phyloP scores from a whole-genome alignment of 108 stramenopile species.

The Conticribra guillardii region DNA sequence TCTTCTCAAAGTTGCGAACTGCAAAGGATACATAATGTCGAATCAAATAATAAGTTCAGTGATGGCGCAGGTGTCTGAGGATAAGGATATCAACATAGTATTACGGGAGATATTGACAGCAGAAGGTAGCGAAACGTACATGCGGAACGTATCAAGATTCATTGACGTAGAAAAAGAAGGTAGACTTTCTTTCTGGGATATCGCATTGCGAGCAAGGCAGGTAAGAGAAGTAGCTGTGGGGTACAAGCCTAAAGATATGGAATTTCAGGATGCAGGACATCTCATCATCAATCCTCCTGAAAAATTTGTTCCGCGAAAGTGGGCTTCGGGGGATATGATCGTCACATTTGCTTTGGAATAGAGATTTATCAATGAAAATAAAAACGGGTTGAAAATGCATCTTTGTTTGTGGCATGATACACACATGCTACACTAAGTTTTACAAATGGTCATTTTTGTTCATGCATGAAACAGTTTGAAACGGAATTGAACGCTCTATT shows the following conservation, averaged over 20 bases:
- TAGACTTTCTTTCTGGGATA: constrained; percentile 44
- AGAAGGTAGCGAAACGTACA: constrained; percentile 48
- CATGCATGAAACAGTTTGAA: too few species aligned
- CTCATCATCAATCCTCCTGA: constrained; percentile 49
- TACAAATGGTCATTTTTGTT: too few species aligned
- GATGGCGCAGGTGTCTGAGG: constrained; percentile 54
- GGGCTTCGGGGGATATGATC: constrained; percentile 35
- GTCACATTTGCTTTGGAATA: constrained; percentile 40
- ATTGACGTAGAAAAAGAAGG: constrained; percentile 16
- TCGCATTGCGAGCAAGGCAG: constrained; percentile 36
- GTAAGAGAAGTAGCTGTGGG: constrained; percentile 45
- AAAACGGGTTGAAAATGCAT: too few species aligned
- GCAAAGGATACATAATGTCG: constrained; percentile 54
- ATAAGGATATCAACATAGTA: constrained; percentile 51
- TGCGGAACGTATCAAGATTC: constrained; percentile 24
- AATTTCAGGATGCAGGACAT: constrained; percentile 21
- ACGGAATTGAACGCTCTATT: too few species aligned
- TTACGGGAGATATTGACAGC: constrained; percentile 45
- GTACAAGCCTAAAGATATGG: constrained; percentile 37
- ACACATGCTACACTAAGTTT: too few species aligned
- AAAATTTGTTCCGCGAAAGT: constrained; percentile 20
- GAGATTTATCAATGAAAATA: too few species aligned
- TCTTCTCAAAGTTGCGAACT: constrained; percentile 41
- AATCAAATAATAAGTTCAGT: constrained; percentile 45
- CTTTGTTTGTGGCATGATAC: too few species aligned